Base-by-base conservation (phyloP, 2,329 filamentous ascomycete species). In the Tolypocladium paradoxum region DNA sequence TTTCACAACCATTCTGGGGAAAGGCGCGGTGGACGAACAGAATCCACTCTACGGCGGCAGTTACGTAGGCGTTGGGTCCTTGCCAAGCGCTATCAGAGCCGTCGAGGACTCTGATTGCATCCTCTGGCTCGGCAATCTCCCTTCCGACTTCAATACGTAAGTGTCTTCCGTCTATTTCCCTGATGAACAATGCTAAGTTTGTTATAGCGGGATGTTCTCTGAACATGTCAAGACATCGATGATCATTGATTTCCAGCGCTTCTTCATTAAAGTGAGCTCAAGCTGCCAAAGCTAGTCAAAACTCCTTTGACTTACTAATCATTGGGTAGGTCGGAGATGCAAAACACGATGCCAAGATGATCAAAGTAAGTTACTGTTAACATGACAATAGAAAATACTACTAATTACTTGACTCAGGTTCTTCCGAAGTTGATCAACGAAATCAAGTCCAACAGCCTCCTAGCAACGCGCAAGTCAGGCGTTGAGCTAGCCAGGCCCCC, bases 91-190 rank as follows among this genome's bases (percentile, higher is more conserved):
- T 3, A 45, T 24, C 43, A 40, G 20, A 27, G 20, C 33, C 4
- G 54, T 57, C 16, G 54, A 57, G 43, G 9, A 35, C 1, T 52
- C 57, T 20, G 56, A 59, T 46, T 55, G 50, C 33, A 47, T 59
- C 8, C 53, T 59, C 9, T 54, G 56, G 56, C 47, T 58, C 31
- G 57, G 56, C 2, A 54, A 52, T n/a, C 35, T 53, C n/a, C 54
- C 55, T 7, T 52, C 53, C 6, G 55, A 56, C 48, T 56, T 55
- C 45, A 56, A 56, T 45, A 56, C 55, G 55, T 53, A 37, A 9
- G 54, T 34, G 3, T 3, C 14, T 27, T 33, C 7, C 16, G 6
- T 18, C 43, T 11, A 24, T 27, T 16, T 27, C 7, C 22, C 22
- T 37, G 18, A n/a, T 37, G 18, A 37, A 37, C 7, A 20, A 37